A percentile compares a stretch with the other conserved stretches of the same genome.
These are phyloP conservation scores for Ascochyta rabiei DNA, from an alignment of 2,329 filamentous ascomycete genomes.

Conservation along the genomic window DNA sequence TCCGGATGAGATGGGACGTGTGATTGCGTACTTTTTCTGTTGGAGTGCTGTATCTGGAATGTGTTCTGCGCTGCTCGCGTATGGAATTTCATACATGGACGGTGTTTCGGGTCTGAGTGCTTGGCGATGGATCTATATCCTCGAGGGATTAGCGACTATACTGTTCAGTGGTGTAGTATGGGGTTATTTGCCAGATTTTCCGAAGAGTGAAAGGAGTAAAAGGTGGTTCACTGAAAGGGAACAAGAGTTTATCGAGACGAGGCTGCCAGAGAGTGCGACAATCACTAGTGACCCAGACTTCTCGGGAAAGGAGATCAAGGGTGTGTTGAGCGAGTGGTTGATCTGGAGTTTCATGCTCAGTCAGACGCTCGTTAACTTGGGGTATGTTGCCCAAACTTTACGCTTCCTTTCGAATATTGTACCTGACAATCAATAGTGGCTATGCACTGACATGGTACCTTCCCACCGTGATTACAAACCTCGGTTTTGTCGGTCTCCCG, in stretches of 20 bases:
- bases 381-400: conserved; percentile 12
- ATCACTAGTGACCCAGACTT: conserved; percentile 48
- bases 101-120: conserved; percentile 22
- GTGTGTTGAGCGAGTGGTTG: conserved; percentile 42
- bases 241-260: conserved; percentile 50
- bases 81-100: conserved; percentile 30
- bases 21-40: conserved; percentile 46
- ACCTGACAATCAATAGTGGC: conserved; percentile 24
- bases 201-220: conserved; percentile 48
- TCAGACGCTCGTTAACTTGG: conserved; percentile 51
- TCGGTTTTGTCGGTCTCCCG: conserved; percentile 52
- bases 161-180: conserved; percentile 49
- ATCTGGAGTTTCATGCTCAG: conserved; percentile 49
- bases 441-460: conserved; percentile 53
- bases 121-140: conserved; percentile 50
- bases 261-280: conserved; percentile 49
- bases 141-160: conserved; percentile 54
- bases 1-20: conserved; percentile 46
- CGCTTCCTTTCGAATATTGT: neutral
- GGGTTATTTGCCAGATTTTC: conserved; percentile 53
- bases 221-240: conserved; percentile 49
- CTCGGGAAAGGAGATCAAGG: conserved; percentile 44
- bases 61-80: conserved; percentile 38
- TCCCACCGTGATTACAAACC: conserved; percentile 51
- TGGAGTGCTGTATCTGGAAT: conserved; percentile 42